Evolutionary conservation across 306 rosid species (phyloP), one percentile per base, ranked within the genome.

Genomic region (Quercus robur): DNA sequence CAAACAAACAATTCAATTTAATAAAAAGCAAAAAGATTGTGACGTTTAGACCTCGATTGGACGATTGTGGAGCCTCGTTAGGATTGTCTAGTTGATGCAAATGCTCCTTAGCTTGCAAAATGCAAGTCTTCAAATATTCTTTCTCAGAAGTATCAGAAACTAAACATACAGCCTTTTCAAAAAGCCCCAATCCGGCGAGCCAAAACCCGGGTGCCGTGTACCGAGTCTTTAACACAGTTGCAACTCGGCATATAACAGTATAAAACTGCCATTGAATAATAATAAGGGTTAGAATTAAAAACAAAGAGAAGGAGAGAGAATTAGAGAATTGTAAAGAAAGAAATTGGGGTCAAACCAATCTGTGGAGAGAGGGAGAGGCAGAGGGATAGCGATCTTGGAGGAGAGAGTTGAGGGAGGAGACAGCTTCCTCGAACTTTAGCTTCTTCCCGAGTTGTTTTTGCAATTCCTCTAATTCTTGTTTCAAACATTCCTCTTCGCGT

Each of bases 161-260:
- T 78, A 93, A 66, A 30, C 78, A 75, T 26, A 79, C 25, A 55
- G 97, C 91, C 72, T 81, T 86, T 82, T 90, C 92, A 77, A 96
- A 96, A 56, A 96, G 94, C 80, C 79, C 84, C 73, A 93, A 70
- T 17, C 97, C 99, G 46, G 97, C 90, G 56, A 77, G 82, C 98
- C 99, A 96, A 86, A 91, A 91, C 15, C 99, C 97, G 1, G 92
- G 94, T 20, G 97, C 90, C 1, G 98, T 93, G 81, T 86, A 90
- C 54, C 98, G 84, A 12, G 98, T 85, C 90, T 88, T 96, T 79
- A 96, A 85, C 52, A 96, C 92, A 3, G 97, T 92, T 49, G 92
- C 92, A 77, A 86, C 97, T 71, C 97, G 89, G 88, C 94, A 91
- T 56, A 94, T 70, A 30, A 86, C 91, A 4, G 90, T 31, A 79